These are phyloP conservation scores for Cercospora canescens DNA, from an alignment of 2,329 filamentous ascomycete genomes.

Conservation along the genomic window DNA sequence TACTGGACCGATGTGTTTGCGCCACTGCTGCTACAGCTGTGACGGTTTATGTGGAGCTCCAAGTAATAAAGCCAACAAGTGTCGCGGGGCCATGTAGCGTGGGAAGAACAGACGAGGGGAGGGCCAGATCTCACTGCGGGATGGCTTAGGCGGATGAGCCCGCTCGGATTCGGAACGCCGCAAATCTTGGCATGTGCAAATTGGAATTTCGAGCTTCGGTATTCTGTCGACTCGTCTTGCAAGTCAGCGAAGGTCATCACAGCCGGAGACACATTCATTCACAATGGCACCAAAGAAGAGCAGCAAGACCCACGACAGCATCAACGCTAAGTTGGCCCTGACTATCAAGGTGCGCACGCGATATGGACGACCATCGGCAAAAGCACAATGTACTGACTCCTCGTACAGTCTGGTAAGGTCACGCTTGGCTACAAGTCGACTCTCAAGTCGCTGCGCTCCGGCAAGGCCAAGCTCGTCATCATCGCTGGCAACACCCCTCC, in stretches of 20 bases:
- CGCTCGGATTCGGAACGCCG: neutral
- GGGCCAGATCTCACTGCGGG: no score
- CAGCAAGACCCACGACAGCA: slow-evolving; percentile 84
- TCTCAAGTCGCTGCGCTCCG: slow-evolving; percentile 85
- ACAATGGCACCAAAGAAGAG: slow-evolving; percentile 74
- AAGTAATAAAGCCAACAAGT: no score
- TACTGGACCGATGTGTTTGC: no score
- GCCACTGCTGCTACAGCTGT: no score
- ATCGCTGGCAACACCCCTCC: slow-evolving; percentile 95
- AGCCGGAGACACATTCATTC: slow-evolving; percentile 34
- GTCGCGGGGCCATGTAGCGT: no score
- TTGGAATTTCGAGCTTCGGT: slow-evolving; percentile 2
- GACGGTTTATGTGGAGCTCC: no score
- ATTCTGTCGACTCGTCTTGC: neutral
- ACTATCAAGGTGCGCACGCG: slow-evolving; percentile 35
- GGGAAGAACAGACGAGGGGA: no score
- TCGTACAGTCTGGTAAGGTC: slow-evolving; percentile 58
- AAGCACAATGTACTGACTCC: slow-evolving; percentile 19
- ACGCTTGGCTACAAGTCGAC: slow-evolving; percentile 87
- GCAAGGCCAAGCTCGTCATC: slow-evolving; percentile 98
- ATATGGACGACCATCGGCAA: neutral
- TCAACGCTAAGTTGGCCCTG: slow-evolving; percentile 66
- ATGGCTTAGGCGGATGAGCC: no score
- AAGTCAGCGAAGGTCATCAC: slow-evolving; percentile 23
- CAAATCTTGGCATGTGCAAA: slow-evolving; percentile 5